These are phyloP conservation scores for Colletotrichum orchidophilum DNA, from an alignment of 2,329 filamentous ascomycete genomes.

Conservation along the genomic window DNA sequence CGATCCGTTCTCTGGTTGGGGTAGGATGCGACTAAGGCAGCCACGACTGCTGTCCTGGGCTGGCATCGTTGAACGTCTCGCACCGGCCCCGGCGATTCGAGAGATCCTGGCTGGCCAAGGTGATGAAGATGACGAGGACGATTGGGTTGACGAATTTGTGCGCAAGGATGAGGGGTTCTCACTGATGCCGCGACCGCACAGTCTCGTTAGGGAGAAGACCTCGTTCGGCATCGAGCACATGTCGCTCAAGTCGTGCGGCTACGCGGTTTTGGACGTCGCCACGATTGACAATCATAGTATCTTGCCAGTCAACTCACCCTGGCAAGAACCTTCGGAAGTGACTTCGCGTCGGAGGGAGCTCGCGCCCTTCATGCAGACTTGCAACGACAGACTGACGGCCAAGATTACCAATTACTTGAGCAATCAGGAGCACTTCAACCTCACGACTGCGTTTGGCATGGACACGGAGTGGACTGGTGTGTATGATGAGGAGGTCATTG, in stretches of 20 bases:
- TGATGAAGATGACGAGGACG: neutral
- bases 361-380: conserved; percentile 46
- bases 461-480: conserved; percentile 47
- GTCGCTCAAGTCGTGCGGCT: conserved; percentile 70
- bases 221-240: conserved; percentile 49
- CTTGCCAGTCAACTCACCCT: conserved; percentile 37
- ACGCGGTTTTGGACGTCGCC: conserved; percentile 54
- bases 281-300: conserved; percentile 49
- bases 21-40: conserved; percentile 14
- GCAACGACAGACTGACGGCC: conserved; percentile 46
- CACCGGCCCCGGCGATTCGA: conserved; percentile 46
- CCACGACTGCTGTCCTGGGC: conserved; percentile 50
- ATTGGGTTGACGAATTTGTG: neutral
- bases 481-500: conserved; percentile 44
- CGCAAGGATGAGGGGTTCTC: neutral
- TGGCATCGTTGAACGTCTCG: conserved; percentile 53
- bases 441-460: conserved; percentile 46
- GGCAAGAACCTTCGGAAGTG: conserved; percentile 27
- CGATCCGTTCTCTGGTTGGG: conserved; percentile 5
- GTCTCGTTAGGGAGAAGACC: conserved; percentile 40
- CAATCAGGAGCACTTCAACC: conserved; percentile 40
- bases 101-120: conserved; percentile 32
- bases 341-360: conserved; percentile 25
- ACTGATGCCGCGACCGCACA: conserved; percentile 38
- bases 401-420: conserved; percentile 44